Base-by-base conservation (phyloP, 345 rosid genomes). In the Abelmoschus esculentus region DNA sequence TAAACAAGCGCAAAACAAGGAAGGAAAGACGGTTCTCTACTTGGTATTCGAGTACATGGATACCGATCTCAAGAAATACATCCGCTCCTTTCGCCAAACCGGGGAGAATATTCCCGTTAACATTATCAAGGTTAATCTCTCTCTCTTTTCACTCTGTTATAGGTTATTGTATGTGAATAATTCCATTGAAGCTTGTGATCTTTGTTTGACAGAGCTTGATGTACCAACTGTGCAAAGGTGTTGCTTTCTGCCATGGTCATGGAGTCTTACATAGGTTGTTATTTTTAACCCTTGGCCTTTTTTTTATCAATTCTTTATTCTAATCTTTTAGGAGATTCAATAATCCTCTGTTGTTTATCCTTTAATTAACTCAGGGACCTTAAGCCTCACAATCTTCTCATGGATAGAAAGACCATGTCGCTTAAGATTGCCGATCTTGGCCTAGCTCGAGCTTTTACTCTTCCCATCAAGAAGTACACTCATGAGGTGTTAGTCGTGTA, bases 371-470 rank as follows among this genome's bases (percentile, higher is more conserved):
- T 14, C 81, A 93, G 97, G 90, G 96, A 93, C 77, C 98, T 91
- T 73, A 91, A 93, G 80, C 98, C 98, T 72, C 97, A 93, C 72
- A 91, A 90, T 84, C 88, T 93, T 22, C 74, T 93, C 80, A 88
- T 92, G 97, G 97, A 90, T 55, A 76, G 88, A 63, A 86, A 84
- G 80, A 77, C 90, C 28, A 79, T 77, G 93, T 75, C 76, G 67
- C 98, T 90, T 38, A 93, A 93, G 58, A 93, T 93, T 47, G 98
- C 98, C 7, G 98, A 93, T 86, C 93, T 91, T 54, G 98, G 97
- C 53, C 85, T 93, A 1, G 98, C 97, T 52, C 82, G 98, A 73
- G 84, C 93, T 18, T 89, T 85, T 74, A 90, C 97, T 19, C 92
- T 93, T 59, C 98, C 98, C 13, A 86, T 93, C 46, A 93, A 90